Evolutionary conservation across 768 basidiomycete species (phyloP).

Genomic region (Suillus lakei): DNA sequence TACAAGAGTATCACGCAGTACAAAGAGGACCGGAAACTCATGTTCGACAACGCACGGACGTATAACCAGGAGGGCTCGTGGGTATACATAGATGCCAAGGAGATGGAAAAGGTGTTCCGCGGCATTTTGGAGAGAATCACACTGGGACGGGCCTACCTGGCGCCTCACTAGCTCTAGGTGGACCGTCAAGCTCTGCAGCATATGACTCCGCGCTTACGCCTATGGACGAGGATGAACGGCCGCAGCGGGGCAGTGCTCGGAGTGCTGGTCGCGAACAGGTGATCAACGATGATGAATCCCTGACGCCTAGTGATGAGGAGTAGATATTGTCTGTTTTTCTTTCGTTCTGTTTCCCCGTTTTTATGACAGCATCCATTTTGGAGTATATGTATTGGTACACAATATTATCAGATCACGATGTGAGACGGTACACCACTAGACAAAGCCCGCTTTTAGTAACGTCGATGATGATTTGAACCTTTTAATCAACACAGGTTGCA

Average conservation of each 20-base stretch:
- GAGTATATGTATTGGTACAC: constrained; percentile 7
- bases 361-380: background rate
- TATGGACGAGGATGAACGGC: constrained; percentile 82
- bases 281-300: constrained; percentile 72
- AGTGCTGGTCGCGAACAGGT: constrained; percentile 73
- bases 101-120: constrained; percentile 91
- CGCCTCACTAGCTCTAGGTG: constrained; percentile 48
- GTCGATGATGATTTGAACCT: too few relatives aligned
- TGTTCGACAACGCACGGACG: constrained; percentile 92
- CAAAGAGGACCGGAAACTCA: constrained; percentile 81
- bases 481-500: too few relatives aligned
- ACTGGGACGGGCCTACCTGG: constrained; percentile 77
- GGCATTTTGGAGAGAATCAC: constrained; percentile 68
- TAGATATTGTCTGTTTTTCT: constrained; percentile 22
- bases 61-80: constrained; percentile 96
- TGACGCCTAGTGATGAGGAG: constrained; percentile 81
- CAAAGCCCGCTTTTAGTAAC: too few relatives aligned
- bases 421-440: too few relatives aligned
- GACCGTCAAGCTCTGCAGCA: constrained; percentile 40
- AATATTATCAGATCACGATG: background rate
- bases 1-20: constrained; percentile 80
- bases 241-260: constrained; percentile 56
- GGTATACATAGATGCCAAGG: constrained; percentile 93
- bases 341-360: constrained; percentile 7
- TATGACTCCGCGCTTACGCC: constrained; percentile 75